Percentiles rank a stretch among this genome's conserved stretches.
Evolutionary conservation across 2,329 filamentous ascomycete species (phyloP).

Genomic region (Teratosphaeria gauchensis): DNA sequence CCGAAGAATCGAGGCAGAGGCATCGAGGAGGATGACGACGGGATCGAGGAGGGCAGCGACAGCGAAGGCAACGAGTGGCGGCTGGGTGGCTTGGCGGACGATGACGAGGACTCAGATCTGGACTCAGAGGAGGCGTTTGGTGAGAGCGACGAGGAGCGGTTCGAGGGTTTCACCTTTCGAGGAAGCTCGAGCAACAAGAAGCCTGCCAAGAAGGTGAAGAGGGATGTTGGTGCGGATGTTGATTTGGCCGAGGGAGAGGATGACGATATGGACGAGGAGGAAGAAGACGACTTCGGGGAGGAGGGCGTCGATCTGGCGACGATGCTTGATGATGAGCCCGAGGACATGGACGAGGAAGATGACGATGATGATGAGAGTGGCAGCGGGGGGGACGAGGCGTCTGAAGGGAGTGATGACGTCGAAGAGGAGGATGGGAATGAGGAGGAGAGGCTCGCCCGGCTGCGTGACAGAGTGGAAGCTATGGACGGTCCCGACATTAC

Average conservation of each 20-base stretch:
- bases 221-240: slow-evolving; percentile 35
- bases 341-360: slow-evolving; percentile 30
- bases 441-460: slow-evolving; percentile 60
- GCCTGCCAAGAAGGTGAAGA: slow-evolving; percentile 34
- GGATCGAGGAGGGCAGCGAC: slow-evolving; percentile 67
- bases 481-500: slow-evolving; percentile 28
- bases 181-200: slow-evolving; percentile 47
- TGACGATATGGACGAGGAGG: slow-evolving; percentile 35
- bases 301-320: slow-evolving; percentile 55
- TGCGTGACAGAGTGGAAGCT: slow-evolving; percentile 39
- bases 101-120: slow-evolving; percentile 58
- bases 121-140: slow-evolving; percentile 79
- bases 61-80: slow-evolving; percentile 80
- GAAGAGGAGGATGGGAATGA: slow-evolving; percentile 30
- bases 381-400: slow-evolving; percentile 27
- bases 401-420: slow-evolving; percentile 45
- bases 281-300: slow-evolving; percentile 51
- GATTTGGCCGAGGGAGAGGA: slow-evolving; percentile 21
- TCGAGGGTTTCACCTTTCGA: slow-evolving; percentile 64
- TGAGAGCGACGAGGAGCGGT: slow-evolving; percentile 76
- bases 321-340: slow-evolving; percentile 48
- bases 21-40: slow-evolving; percentile 26
- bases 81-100: slow-evolving; percentile 55
- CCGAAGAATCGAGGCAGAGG: slow-evolving; percentile 15
- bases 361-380: slow-evolving; percentile 23